A percentile compares a stretch with the other conserved stretches of the same genome.
Conservation (phyloP, 352 stramenopile genomes). For the Pythium graminicola region DNA sequence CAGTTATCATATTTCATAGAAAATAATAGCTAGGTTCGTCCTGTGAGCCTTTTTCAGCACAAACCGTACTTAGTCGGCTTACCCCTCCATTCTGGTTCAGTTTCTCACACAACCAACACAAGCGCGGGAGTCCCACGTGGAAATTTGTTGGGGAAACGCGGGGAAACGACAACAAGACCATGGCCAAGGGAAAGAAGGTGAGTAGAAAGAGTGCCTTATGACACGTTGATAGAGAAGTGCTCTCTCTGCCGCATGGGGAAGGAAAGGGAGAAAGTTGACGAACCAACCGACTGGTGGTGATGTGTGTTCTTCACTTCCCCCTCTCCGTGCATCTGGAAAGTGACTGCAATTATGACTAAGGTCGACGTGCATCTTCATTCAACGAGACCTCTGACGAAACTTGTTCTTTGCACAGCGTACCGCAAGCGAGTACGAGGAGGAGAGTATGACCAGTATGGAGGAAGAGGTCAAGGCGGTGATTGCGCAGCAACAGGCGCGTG, state of each 20-base stretch:
- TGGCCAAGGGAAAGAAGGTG: neutral
- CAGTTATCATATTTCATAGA: too few species aligned
- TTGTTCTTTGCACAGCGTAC: slow-evolving; percentile 15
- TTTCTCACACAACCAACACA: neutral
- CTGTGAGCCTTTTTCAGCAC: neutral
- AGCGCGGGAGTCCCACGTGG: neutral
- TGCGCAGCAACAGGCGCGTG: slow-evolving; percentile 12
- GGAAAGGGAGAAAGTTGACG: too few species aligned
- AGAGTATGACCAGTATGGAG: slow-evolving; percentile 11
- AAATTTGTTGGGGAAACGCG: neutral
- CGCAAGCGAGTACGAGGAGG: slow-evolving; percentile 20
- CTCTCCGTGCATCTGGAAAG: too few species aligned
- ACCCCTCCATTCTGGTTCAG: neutral
- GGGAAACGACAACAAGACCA: neutral
- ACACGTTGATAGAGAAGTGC: too few species aligned
- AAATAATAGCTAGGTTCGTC: too few species aligned
- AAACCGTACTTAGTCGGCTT: slow-evolving; percentile 1
- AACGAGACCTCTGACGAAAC: neutral
- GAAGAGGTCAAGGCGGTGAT: slow-evolving; percentile 20
- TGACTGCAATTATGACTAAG: neutral
- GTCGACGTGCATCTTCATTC: neutral
- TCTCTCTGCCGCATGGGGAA: too few species aligned
- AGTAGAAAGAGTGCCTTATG: neutral
- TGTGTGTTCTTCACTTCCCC: too few species aligned
- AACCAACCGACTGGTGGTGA: too few species aligned